A percentile compares a stretch with the other conserved stretches of the same genome.
Evolutionary conservation across 495 filamentous ascomycete species (phyloP).

Genomic region (Annulohypoxylon maeteangense): DNA sequence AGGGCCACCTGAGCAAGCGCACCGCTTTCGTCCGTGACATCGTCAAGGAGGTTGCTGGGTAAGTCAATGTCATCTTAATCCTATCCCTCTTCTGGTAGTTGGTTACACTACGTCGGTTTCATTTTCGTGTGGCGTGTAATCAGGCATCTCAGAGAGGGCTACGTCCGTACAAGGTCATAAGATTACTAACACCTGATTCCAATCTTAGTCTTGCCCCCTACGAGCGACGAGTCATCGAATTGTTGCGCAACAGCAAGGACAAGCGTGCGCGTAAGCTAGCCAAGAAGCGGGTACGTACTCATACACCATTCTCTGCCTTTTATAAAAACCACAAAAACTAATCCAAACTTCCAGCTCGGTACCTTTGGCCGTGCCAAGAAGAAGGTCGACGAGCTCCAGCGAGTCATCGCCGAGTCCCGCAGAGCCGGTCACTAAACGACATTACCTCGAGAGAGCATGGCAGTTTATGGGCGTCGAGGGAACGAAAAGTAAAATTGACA

Average conservation of each 20-base stretch:
- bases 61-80: slow-evolving; percentile 48
- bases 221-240: slow-evolving; percentile 97
- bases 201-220: slow-evolving; percentile 84
- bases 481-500: slow-evolving; percentile 26
- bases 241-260: slow-evolving; percentile 98
- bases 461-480: slow-evolving; percentile 36
- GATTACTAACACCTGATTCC: slow-evolving; percentile 33
- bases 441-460: slow-evolving; percentile 51
- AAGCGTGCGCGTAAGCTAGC: slow-evolving; percentile 99
- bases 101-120: not conserved
- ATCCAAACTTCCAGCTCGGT: slow-evolving; percentile 71
- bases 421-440: slow-evolving; percentile 77
- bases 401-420: slow-evolving; percentile 95
- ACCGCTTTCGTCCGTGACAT: slow-evolving; percentile 88
- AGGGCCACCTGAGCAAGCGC: slow-evolving; percentile 90
- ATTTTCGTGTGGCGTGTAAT: not conserved
- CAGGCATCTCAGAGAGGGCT: not conserved
- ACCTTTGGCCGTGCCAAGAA: slow-evolving; percentile 97
- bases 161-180: not conserved
- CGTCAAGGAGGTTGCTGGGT: slow-evolving; percentile 94
- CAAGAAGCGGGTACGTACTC: slow-evolving; percentile 88
- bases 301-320: not conserved
- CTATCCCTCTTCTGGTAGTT: slow-evolving; percentile 1
- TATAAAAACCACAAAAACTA: slow-evolving; percentile 28
- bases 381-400: slow-evolving; percentile 98